phyloP scores from a whole-genome alignment of 1,284 basidiomycete species.

The Taiwanofungus camphoratus region DNA sequence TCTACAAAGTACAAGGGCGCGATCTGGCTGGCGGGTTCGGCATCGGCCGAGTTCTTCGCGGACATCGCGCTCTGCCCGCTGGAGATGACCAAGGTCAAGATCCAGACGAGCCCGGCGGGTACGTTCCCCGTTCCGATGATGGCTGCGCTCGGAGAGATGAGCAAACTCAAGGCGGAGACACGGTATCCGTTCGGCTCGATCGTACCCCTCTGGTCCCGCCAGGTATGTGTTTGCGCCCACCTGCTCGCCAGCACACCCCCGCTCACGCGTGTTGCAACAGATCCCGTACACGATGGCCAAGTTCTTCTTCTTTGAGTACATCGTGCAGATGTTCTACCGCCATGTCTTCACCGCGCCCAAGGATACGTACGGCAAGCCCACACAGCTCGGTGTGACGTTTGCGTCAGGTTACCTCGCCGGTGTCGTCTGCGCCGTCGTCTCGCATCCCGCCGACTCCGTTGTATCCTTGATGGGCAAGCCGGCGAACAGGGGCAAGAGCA shows the following conservation, averaged over 20 bases:
- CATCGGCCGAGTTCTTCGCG: constrained; percentile 93
- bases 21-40: constrained; percentile 93
- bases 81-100: constrained; percentile 84
- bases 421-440: constrained; percentile 78
- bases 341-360: constrained; percentile 72
- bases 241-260: neutral
- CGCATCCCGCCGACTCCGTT: constrained; percentile 75
- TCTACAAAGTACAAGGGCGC: constrained; percentile 84
- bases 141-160: constrained; percentile 66
- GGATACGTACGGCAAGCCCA: constrained; percentile 61
- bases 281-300: constrained; percentile 88
- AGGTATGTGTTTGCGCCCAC: constrained; percentile 40
- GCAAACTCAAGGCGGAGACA: constrained; percentile 54
- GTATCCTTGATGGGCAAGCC: constrained; percentile 77
- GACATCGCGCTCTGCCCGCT: constrained; percentile 82
- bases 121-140: constrained; percentile 72
- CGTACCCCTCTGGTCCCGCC: constrained; percentile 79
- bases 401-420: constrained; percentile 79
- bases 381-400: constrained; percentile 77
- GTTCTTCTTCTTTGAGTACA: constrained; percentile 82
- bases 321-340: constrained; percentile 71
- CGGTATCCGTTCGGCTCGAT: constrained; percentile 79
- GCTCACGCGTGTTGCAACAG: constrained; percentile 28
- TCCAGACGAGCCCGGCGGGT: constrained; percentile 68
- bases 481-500: constrained; percentile 69